Conservation (phyloP, 192 early-diverging fungal species). For the Allomyces macrogynus region DNA sequence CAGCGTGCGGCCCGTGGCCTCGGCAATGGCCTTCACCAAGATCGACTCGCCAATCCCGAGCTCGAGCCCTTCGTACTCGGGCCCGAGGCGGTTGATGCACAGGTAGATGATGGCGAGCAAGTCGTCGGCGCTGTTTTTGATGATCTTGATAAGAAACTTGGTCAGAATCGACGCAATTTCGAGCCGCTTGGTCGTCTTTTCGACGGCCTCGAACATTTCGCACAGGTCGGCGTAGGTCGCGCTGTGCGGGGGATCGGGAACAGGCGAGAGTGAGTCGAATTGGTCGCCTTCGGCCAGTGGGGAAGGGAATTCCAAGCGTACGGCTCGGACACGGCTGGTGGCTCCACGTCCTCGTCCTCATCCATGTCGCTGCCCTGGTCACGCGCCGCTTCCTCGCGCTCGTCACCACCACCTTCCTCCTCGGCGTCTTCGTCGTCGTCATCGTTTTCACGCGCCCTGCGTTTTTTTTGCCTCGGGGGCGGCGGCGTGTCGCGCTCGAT, state of each 20-base stretch:
- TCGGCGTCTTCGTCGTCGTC: not conserved
- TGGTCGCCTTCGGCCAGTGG: no score
- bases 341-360: not conserved
- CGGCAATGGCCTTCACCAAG: slow-evolving; percentile 79
- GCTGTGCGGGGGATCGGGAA: no score
- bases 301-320: not conserved
- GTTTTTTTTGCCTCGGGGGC: not conserved
- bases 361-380: not conserved
- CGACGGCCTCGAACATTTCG: slow-evolving; percentile 72
- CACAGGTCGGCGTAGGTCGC: slow-evolving; percentile 67
- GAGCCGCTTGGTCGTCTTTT: slow-evolving; percentile 71
- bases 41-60: slow-evolving; percentile 86
- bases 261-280: no score
- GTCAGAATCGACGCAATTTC: slow-evolving; percentile 52
- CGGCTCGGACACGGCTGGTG: not conserved
- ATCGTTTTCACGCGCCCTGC: not conserved
- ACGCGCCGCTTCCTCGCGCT: not conserved
- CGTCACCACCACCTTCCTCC: not conserved
- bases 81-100: slow-evolving; percentile 73
- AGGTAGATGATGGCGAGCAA: slow-evolving; percentile 65
- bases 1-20: slow-evolving; percentile 58
- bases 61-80: slow-evolving; percentile 90
- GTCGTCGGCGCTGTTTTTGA: slow-evolving; percentile 38
- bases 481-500: not conserved
- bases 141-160: slow-evolving; percentile 44